Percentiles rank a stretch among this genome's conserved stretches.
Evolutionary conservation across 140 eudicot species (phyloP).

Genomic region (Artemisia princeps): DNA sequence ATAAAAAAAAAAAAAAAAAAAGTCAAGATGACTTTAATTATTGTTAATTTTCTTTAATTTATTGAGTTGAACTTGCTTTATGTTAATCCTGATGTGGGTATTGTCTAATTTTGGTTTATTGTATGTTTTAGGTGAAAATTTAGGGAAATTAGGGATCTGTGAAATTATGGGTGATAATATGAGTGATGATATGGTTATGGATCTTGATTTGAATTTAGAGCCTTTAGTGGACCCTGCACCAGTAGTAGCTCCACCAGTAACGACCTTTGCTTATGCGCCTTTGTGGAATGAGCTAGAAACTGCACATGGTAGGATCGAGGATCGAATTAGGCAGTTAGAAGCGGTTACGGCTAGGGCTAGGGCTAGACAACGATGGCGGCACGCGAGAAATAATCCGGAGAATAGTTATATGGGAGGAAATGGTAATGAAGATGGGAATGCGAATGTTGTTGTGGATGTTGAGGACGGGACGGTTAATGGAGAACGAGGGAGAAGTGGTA

Average conservation of each 20-base stretch:
- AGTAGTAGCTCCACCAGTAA: constrained; percentile 8
- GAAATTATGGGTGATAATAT: constrained; percentile 39
- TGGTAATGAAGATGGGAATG: constrained; percentile 17
- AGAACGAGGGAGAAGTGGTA: constrained; percentile 43
- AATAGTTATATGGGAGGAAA: constrained; percentile 23
- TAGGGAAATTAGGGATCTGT: constrained; percentile 26
- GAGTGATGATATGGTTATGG: constrained; percentile 43
- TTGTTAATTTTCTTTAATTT: no score
- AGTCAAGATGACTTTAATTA: no score
- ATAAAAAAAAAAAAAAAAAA: no score
- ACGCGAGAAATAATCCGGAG: constrained; percentile 33
- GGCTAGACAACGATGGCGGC: constrained; percentile 61
- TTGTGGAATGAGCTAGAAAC: constrained; percentile 38
- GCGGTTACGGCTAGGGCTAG: constrained; percentile 67
- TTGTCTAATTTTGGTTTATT: background rate
- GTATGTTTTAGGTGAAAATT: background rate
- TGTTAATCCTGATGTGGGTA: background rate
- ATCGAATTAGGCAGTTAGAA: constrained; percentile 67
- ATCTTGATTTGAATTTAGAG: constrained; percentile 65
- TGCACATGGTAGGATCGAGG: constrained; percentile 46
- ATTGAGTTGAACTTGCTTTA: background rate
- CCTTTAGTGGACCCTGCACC: constrained; percentile 34
- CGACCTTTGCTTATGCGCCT: constrained; percentile 30
- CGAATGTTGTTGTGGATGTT: constrained; percentile 12
- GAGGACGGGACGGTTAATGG: constrained; percentile 11